Percentiles rank a stretch among this genome's conserved stretches.
Conservation (phyloP, 2,329 filamentous ascomycete genomes). For the Fusarium napiforme region DNA sequence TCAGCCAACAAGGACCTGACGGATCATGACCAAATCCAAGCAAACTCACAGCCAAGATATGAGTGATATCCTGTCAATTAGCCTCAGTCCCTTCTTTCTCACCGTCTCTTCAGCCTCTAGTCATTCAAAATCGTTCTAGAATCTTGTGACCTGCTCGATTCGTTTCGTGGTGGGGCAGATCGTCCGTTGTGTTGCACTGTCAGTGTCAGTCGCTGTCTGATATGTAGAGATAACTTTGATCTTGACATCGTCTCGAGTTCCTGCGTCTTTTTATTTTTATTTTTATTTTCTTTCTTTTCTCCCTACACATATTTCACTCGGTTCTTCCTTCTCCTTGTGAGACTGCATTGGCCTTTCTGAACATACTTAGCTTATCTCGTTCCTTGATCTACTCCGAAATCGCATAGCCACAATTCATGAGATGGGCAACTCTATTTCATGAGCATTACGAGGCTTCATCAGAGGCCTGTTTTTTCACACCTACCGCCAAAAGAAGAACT, state of each 20-base stretch:
- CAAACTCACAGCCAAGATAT: neutral
- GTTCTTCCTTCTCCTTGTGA: neutral
- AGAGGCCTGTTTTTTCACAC: neutral
- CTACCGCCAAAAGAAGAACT: neutral
- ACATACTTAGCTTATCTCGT: slow-evolving; percentile 15
- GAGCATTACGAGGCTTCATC: slow-evolving; percentile 23
- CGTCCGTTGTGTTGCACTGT: slow-evolving; percentile 32
- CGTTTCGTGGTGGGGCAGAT: slow-evolving; percentile 37
- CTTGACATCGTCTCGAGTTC: slow-evolving; percentile 2
- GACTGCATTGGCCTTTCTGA: neutral
- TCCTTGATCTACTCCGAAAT: slow-evolving; percentile 16
- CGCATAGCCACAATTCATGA: slow-evolving; percentile 26
- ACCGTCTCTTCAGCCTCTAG: slow-evolving; percentile 27
- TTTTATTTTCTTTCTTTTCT: slow-evolving; percentile 1
- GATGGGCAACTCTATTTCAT: slow-evolving; percentile 29
- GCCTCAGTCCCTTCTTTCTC: slow-evolving; percentile 2
- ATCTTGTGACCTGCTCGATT: slow-evolving; percentile 39
- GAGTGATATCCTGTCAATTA: neutral
- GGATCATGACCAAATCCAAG: neutral
- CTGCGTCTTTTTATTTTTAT: neutral
- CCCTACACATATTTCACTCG: neutral
- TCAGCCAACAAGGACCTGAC: neutral
- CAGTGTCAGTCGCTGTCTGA: slow-evolving; percentile 22
- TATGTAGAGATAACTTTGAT: slow-evolving; percentile 13
- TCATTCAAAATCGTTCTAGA: slow-evolving; percentile 10